Conservation (phyloP, 2,329 filamentous ascomycete species). For the Coniochaeta pulveracea region DNA sequence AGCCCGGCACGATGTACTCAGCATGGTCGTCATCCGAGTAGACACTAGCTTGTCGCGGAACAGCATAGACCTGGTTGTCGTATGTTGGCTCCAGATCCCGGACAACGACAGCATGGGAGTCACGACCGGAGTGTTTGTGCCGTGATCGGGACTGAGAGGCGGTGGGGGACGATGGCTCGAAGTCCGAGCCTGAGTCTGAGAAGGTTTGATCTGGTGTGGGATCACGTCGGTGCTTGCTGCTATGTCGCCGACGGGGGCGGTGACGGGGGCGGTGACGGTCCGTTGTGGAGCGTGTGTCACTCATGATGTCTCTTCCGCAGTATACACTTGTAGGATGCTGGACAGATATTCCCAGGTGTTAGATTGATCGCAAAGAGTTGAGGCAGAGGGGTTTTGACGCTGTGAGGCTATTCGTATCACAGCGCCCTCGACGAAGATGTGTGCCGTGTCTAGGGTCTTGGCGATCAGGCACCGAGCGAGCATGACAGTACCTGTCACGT, state of each 20-base stretch:
- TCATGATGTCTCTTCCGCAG: neutral
- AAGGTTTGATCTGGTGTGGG: neutral
- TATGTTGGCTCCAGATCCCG: neutral
- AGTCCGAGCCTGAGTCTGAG: neutral
- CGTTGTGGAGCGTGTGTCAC: constrained; percentile 2
- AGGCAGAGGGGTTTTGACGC: neutral
- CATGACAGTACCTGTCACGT: too few species aligned
- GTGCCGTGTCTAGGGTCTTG: neutral
- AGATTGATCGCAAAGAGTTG: too few species aligned
- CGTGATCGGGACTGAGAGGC: neutral
- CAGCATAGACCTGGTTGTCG: neutral
- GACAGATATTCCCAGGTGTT: too few species aligned
- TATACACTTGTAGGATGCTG: neutral
- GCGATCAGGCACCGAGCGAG: neutral
- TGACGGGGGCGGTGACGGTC: neutral
- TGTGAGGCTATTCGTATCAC: neutral
- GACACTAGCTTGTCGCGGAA: neutral
- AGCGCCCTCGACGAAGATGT: neutral
- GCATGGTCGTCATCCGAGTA: constrained; percentile 2
- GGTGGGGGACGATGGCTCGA: neutral
- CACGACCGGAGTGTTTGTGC: neutral
- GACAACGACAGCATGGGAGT: neutral
- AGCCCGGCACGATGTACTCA: constrained; percentile 2
- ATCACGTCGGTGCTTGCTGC: too few species aligned
- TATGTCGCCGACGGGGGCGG: constrained; percentile 1